Evolutionary conservation across 805 yeast species (phyloP).

Genomic region (Wickerhamia fluorescens): DNA sequence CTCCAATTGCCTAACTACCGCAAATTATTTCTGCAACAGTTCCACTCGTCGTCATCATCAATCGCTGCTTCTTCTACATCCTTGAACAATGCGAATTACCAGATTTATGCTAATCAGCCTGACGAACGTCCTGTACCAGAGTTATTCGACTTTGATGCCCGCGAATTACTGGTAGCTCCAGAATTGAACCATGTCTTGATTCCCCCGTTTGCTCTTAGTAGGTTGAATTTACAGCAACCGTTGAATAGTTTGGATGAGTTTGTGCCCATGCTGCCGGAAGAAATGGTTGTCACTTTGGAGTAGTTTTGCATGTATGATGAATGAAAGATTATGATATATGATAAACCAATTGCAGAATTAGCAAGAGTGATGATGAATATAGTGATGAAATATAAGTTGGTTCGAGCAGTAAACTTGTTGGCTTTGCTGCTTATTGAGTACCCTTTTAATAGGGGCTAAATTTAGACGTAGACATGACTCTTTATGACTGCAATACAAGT

Average conservation of each 20-base stretch:
- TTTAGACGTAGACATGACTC: too few relatives aligned
- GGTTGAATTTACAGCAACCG: slow-evolving; percentile 17
- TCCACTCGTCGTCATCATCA: slow-evolving; percentile 11
- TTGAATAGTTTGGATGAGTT: slow-evolving; percentile 23
- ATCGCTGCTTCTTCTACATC: slow-evolving; percentile 7
- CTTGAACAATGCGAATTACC: slow-evolving; percentile 38
- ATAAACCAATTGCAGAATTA: too few relatives aligned
- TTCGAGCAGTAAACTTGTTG: too few relatives aligned
- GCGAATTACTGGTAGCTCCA: slow-evolving; percentile 45
- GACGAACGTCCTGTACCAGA: slow-evolving; percentile 40
- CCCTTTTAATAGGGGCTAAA: too few relatives aligned
- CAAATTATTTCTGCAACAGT: slow-evolving; percentile 32
- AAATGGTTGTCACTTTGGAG: slow-evolving; percentile 27
- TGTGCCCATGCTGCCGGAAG: slow-evolving; percentile 31
- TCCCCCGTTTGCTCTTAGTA: slow-evolving; percentile 32
- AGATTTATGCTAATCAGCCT: slow-evolving; percentile 31
- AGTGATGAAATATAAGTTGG: too few relatives aligned
- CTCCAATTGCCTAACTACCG: slow-evolving; percentile 39
- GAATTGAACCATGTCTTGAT: slow-evolving; percentile 31
- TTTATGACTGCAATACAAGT: too few relatives aligned
- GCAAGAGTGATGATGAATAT: too few relatives aligned
- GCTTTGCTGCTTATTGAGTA: too few relatives aligned
- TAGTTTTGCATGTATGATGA: too few relatives aligned
- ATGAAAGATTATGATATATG: too few relatives aligned
- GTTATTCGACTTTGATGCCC: slow-evolving; percentile 44